These are phyloP conservation scores for Penicillium arizonense DNA, from an alignment of 495 filamentous ascomycete species.

Conservation along the genomic window DNA sequence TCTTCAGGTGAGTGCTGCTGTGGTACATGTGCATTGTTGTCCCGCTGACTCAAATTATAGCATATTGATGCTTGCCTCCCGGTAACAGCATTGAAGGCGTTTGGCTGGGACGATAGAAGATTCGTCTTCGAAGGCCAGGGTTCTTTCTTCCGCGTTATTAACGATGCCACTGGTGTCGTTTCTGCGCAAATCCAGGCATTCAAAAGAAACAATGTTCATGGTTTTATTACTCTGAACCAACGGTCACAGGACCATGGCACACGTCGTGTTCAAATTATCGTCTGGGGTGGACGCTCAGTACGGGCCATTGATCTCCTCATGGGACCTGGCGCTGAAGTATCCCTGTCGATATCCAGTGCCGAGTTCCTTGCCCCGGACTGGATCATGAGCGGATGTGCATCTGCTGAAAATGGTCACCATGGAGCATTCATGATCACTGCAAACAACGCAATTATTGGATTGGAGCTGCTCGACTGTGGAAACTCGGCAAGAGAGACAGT, in stretches of 20 bases:
- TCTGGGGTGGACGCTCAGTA: constrained; percentile 74
- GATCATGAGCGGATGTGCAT: constrained; percentile 70
- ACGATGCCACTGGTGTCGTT: constrained; percentile 33
- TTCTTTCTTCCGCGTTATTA: constrained; percentile 34
- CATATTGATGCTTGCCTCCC: constrained; percentile 48
- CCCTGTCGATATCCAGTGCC: constrained; percentile 25
- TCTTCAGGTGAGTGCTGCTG: constrained; percentile 33
- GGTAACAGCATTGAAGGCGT: constrained; percentile 38
- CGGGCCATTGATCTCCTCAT: constrained; percentile 50
- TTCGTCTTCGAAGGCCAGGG: constrained; percentile 45
- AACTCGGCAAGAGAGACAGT: constrained; percentile 18
- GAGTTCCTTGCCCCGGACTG: constrained; percentile 64
- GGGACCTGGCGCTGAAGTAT: not conserved
- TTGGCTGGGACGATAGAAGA: constrained; percentile 21
- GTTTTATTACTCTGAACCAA: constrained; percentile 30
- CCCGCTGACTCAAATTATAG: constrained; percentile 25
- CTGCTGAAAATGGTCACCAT: constrained; percentile 15
- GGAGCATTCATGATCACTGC: constrained; percentile 65
- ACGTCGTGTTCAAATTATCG: constrained; percentile 52
- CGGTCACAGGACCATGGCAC: constrained; percentile 12
- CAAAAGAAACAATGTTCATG: constrained; percentile 43
- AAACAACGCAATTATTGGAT: constrained; percentile 71
- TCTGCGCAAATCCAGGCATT: constrained; percentile 32
- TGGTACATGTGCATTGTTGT: not conserved
- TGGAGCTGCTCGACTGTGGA: constrained; percentile 22